Base-by-base conservation (phyloP, 176 grass and related monocot species). In the Chloris gayana region DNA sequence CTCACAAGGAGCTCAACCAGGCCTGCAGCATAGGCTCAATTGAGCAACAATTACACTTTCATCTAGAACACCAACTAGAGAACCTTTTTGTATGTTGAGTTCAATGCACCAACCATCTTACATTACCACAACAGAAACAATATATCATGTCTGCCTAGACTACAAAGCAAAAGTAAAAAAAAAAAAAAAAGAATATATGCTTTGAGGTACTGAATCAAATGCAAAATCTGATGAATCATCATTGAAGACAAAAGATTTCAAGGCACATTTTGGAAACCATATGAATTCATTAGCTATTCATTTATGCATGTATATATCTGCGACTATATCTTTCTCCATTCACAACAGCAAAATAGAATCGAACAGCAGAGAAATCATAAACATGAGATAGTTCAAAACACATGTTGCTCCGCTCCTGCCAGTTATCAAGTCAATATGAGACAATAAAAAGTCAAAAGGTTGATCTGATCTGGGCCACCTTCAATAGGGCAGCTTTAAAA, bases 401-500 rank as follows among this genome's bases (percentile, higher is more conserved):
- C 19, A 79, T 79, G 27, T 54, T 56, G 13, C 27, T 37, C 35
- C 35, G 3, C 5, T 74, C 83, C 70, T 64, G 37, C 25, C 38
- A 31, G 21, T 77, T 71, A 62, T 9, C 3, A 14, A 72, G 42
- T 60, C 77, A 77, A 70, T 5, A 15, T 47, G 76, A 37, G 4
- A 12, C 45, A 70, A 37, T 2, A 13, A 68, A 26, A 9, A 58
- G 14, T 6, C 15, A 77, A 49, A 74, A 33, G n/a, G 37, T 21
- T 71, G 24, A 29, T 57, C 69, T 34, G 49, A 58, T 41, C 33
- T 64, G 4, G 9, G 8, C 31, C 42, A 42, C 42, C 15, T 32
- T 61, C 42, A 64, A 78, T 67, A 72, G 49, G 30, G 62, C 17
- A n/a, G 42, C n/a, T 29, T 57, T 67, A 59, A 77, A 56, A 73